Percentiles rank a stretch among this genome's conserved stretches.
These are phyloP conservation scores for Hyaloscypha bicolor DNA, from an alignment of 495 filamentous ascomycete species.

Conservation along the genomic window DNA sequence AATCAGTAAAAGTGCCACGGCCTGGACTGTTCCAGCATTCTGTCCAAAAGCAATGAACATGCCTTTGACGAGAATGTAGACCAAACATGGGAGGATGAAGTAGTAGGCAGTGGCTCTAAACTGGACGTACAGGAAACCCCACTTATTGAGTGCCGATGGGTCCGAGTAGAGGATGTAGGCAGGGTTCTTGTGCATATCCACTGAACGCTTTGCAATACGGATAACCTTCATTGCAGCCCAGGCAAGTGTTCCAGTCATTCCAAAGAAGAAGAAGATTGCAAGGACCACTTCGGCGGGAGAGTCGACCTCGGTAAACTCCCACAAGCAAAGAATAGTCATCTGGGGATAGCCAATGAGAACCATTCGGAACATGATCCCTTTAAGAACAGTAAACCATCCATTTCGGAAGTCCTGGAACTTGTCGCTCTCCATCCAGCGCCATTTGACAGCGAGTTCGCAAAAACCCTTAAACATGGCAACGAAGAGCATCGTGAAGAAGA, in stretches of 20 bases:
- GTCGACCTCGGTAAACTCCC: conserved; percentile 88
- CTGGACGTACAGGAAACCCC: conserved; percentile 98
- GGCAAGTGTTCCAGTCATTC: conserved; percentile 74
- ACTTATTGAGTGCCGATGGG: conserved; percentile 89
- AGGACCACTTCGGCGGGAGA: conserved; percentile 87
- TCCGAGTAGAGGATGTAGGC: conserved; percentile 98
- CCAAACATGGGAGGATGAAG: conserved; percentile 83
- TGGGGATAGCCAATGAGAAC: conserved; percentile 93
- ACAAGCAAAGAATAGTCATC: conserved; percentile 87
- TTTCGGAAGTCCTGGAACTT: conserved; percentile 94
- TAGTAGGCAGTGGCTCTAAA: conserved; percentile 97
- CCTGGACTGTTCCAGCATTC: conserved; percentile 71
- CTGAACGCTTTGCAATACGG: conserved; percentile 82
- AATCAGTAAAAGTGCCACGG: conserved; percentile 81
- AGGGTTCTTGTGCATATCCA: conserved; percentile 92
- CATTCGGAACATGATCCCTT: conserved; percentile 90
- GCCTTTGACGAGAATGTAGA: conserved; percentile 81
- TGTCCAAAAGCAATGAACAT: conserved; percentile 92
- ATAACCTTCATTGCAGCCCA: conserved; percentile 93
- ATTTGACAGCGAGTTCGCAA: conserved; percentile 70
- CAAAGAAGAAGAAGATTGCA: conserved; percentile 86
- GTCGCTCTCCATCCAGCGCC: conserved; percentile 79
- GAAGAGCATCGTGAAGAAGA: conserved; percentile 66
- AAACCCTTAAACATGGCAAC: conserved; percentile 79
- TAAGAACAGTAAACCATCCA: conserved; percentile 81